Evolutionary conservation across 805 yeast genomes (phyloP), one percentile per base, ranked within the genome.

Genomic region (Ogataea nonfermentans): DNA sequence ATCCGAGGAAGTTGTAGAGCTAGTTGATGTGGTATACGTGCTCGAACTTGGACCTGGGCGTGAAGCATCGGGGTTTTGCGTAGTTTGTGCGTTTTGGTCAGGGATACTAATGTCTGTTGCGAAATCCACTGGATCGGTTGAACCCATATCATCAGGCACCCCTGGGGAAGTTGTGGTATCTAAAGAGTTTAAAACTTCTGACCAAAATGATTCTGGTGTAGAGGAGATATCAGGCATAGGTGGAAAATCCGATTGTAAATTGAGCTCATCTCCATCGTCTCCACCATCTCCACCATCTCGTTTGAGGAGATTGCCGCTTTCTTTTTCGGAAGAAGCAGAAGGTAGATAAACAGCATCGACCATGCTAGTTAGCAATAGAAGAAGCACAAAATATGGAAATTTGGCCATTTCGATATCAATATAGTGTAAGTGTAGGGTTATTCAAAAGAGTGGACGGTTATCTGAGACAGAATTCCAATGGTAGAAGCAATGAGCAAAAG

Each of bases 401-500:
- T 25, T 39, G 22, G 25, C 37, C 42, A 39, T 39, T n/a, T 10
- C 16, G 34, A 10, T 29, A 17, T 10, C 4, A 25, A 26, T 9
- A 12, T n/a, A 20, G 23, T 32, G 33, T 25, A 12, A 23, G 15
- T 8, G 26, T 7, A 7, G 27, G 8, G 17, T 29, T 11, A 11
- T 14, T 32, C 12, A 28, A 39, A 39, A 30, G 42, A 39, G 22
- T 39, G 42, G 24, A 39, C 28, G 37, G 42, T 37, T 38, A 39
- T 39, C 42, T 19, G 28, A 25, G 28, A 25, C 14, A 11, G 14
- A 9, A 13, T 25, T 25, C 14, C 9, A 6, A n/a, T 25, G 28
- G 14, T n/a, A 25, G 19, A 20, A 27, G 30, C 17, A 8, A 13
- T 12, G 17, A 34, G 14, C 26, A 27, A 35, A 35, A 5, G 39